Conservation (phyloP, 257 asterid genomes). For the Salvia splendens region DNA sequence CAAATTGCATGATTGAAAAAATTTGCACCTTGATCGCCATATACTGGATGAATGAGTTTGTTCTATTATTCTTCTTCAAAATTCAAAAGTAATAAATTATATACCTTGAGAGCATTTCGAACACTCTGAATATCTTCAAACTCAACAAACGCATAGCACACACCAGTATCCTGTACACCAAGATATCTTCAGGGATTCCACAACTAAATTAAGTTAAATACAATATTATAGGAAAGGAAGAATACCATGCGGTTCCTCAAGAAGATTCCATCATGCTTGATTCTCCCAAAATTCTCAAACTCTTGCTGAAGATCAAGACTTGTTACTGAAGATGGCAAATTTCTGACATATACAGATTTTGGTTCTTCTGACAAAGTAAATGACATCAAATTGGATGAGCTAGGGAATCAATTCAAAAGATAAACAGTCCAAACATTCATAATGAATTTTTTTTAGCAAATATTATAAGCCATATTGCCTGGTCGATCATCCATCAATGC, state of each 20-base stretch:
- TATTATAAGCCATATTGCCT: slow-evolving; percentile 1
- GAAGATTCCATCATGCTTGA: slow-evolving; percentile 77
- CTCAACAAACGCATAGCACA: slow-evolving; percentile 87
- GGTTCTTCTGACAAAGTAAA: slow-evolving; percentile 57
- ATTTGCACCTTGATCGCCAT: background rate
- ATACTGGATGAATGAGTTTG: background rate
- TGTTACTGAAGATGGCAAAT: slow-evolving; percentile 65
- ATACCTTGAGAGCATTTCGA: slow-evolving; percentile 69
- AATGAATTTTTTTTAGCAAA: slow-evolving; percentile 3
- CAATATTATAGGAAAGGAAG: slow-evolving; percentile 21
- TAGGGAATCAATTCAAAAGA: background rate
- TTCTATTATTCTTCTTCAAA: background rate
- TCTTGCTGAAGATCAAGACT: slow-evolving; percentile 63
- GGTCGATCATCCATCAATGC: background rate
- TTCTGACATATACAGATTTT: slow-evolving; percentile 78
- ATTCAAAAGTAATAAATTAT: background rate
- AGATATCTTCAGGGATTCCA: slow-evolving; percentile 32
- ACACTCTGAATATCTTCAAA: slow-evolving; percentile 78
- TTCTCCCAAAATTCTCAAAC: slow-evolving; percentile 66
- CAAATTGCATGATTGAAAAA: slow-evolving; percentile 2
- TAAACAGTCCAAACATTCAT: background rate
- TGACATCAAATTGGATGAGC: slow-evolving; percentile 25
- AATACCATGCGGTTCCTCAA: slow-evolving; percentile 66
- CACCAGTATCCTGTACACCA: slow-evolving; percentile 68
- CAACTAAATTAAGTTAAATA: background rate